A percentile compares a stretch with the other conserved stretches of the same genome.
Conservation (phyloP, 2,329 filamentous ascomycete species). For the Colletotrichum plurivorum region DNA sequence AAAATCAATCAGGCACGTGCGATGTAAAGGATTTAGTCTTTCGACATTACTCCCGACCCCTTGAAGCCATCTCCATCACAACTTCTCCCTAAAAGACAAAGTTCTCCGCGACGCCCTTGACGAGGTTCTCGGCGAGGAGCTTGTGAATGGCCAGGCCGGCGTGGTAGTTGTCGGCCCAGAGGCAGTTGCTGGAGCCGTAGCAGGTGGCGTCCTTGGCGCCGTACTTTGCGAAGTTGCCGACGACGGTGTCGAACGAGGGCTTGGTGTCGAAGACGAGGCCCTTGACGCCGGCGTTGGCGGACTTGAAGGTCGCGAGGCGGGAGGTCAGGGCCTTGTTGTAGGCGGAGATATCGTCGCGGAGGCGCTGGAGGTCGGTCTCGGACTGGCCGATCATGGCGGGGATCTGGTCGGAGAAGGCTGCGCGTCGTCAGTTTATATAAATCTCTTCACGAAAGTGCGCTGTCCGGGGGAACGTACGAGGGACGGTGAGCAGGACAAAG, state of each 20-base stretch:
- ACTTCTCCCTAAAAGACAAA: conserved; percentile 20
- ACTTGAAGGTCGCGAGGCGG: conserved; percentile 50
- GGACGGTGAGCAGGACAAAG: conserved; percentile 64
- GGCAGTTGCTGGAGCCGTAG: conserved; percentile 59
- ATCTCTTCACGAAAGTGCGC: fast-evolving
- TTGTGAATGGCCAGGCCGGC: conserved; percentile 57
- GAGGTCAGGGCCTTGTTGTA: conserved; percentile 54
- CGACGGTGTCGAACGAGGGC: conserved; percentile 56
- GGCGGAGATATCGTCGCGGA: conserved; percentile 47
- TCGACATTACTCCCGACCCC: too few relatives aligned
- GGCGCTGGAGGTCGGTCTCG: conserved; percentile 33
- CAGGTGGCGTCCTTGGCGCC: conserved; percentile 47
- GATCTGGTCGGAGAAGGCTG: conserved; percentile 52
- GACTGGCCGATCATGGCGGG: conserved; percentile 49
- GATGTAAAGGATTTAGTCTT: too few relatives aligned
- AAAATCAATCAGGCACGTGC: too few relatives aligned
- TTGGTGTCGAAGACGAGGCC: conserved; percentile 57
- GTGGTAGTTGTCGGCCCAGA: conserved; percentile 62
- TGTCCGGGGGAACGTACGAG: conserved; percentile 47
- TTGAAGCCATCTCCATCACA: not conserved
- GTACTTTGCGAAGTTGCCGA: conserved; percentile 49
- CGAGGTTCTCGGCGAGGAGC: conserved; percentile 55
- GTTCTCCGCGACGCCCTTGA: conserved; percentile 40
- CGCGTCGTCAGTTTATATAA: not conserved
- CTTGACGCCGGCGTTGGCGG: conserved; percentile 50